phyloP scores from a whole-genome alignment of 768 basidiomycete species.

The Podaxis pistillaris region DNA sequence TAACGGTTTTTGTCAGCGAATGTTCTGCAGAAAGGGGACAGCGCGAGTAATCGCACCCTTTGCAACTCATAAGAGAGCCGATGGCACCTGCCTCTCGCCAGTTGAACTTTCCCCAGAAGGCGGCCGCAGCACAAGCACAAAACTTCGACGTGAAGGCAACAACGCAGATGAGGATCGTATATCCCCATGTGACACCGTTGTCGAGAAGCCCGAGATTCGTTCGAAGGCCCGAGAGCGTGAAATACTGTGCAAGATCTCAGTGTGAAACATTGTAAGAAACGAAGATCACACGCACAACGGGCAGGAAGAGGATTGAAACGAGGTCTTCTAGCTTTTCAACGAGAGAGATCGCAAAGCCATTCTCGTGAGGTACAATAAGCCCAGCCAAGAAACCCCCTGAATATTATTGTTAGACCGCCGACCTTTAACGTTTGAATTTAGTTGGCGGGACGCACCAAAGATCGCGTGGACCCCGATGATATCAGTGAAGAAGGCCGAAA shows the following conservation, averaged over 20 bases:
- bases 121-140: conserved; percentile 59
- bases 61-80: conserved; percentile 87
- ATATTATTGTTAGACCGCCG: conserved; percentile 11
- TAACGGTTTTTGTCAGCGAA: not conserved
- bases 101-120: conserved; percentile 61
- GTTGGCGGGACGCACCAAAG: conserved; percentile 39
- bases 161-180: conserved; percentile 67
- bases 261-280: not conserved
- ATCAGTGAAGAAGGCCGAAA: conserved; percentile 82
- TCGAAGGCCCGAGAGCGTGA: conserved; percentile 71
- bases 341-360: conserved; percentile 76
- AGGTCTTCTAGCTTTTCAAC: conserved; percentile 89
- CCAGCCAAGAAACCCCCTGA: conserved; percentile 81
- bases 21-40: not conserved
- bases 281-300: conserved; percentile 53
- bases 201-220: conserved; percentile 82
- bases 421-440: conserved; percentile 18
- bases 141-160: conserved; percentile 84
- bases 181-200: conserved; percentile 79
- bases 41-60: conserved; percentile 55
- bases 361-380: conserved; percentile 78
- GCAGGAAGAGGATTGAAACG: conserved; percentile 72
- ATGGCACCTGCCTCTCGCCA: conserved; percentile 80
- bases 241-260: conserved; percentile 50
- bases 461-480: conserved; percentile 79